Conservation (phyloP, 2,329 filamentous ascomycete species). For the Xylaria digitata region DNA sequence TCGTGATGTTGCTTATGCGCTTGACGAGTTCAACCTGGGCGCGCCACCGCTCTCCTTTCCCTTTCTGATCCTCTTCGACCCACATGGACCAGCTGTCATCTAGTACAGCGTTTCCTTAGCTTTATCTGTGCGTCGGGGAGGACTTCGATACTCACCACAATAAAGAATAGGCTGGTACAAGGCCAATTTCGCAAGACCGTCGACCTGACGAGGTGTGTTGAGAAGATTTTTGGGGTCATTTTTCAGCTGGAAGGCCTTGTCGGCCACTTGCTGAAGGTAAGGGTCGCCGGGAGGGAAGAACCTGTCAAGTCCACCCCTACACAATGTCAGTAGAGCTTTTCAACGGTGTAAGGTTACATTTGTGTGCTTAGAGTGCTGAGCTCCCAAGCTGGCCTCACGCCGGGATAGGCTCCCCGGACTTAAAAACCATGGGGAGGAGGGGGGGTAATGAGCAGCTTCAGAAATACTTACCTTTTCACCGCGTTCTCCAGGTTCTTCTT, state of each 20-base stretch:
- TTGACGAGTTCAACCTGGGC: conserved; percentile 33
- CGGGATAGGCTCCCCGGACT: background rate
- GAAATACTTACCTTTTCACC: conserved; percentile 20
- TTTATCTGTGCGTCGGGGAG: background rate
- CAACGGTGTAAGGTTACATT: background rate
- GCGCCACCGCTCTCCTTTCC: conserved; percentile 30
- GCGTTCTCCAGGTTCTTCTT: conserved; percentile 30
- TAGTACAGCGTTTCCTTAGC: conserved; percentile 10
- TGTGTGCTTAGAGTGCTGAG: background rate
- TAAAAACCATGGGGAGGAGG: background rate
- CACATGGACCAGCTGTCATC: conserved; percentile 39
- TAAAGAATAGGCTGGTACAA: conserved; percentile 37
- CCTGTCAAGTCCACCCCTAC: conserved; percentile 28
- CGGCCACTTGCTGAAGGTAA: conserved; percentile 36
- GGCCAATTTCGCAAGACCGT: conserved; percentile 34
- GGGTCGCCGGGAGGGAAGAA: conserved; percentile 35
- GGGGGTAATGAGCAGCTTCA: background rate
- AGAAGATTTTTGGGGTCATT: conserved; percentile 34
- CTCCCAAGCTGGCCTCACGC: background rate
- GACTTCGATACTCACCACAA: conserved; percentile 28
- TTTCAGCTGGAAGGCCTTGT: conserved; percentile 31
- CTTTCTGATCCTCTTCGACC: conserved; percentile 30
- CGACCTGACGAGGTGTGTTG: conserved; percentile 32
- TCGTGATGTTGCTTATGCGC: conserved; percentile 33
- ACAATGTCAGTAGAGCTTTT: conserved; percentile 13